Conservation (phyloP, 768 basidiomycete species). For the Tephrocybe sp. region DNA sequence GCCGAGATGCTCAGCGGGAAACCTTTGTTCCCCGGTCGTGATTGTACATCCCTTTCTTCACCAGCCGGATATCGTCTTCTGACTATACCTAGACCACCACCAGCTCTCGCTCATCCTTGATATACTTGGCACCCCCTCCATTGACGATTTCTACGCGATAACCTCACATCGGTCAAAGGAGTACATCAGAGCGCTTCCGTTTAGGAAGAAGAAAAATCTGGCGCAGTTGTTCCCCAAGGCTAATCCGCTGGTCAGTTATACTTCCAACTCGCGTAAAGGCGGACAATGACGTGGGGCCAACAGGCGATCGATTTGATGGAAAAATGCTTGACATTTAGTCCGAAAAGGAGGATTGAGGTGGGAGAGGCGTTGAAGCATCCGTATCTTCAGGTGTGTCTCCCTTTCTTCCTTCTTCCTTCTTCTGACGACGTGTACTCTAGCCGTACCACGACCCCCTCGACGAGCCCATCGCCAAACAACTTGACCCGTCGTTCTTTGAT, state of each 20-base stretch:
- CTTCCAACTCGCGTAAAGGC: no score
- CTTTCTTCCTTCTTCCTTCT: background rate
- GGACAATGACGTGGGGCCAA: no score
- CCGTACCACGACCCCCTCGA: slow-evolving; percentile 89
- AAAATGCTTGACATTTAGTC: slow-evolving; percentile 81
- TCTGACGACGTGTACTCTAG: slow-evolving; percentile 69
- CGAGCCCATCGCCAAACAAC: slow-evolving; percentile 77
- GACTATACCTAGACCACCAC: slow-evolving; percentile 97
- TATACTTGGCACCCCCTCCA: slow-evolving; percentile 86
- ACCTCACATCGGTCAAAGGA: slow-evolving; percentile 77
- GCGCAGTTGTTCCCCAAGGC: slow-evolving; percentile 71
- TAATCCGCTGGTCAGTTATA: slow-evolving; percentile 53
- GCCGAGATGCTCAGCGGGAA: slow-evolving; percentile 94
- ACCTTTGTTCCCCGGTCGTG: slow-evolving; percentile 93
- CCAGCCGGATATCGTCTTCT: slow-evolving; percentile 14
- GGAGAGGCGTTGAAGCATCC: slow-evolving; percentile 88
- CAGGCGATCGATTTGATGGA: slow-evolving; percentile 79
- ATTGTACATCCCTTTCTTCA: slow-evolving; percentile 54
- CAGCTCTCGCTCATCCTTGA: slow-evolving; percentile 92
- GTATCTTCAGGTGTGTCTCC: slow-evolving; percentile 41
- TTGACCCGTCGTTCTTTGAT: slow-evolving; percentile 80
- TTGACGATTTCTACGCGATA: slow-evolving; percentile 96
- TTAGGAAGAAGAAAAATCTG: slow-evolving; percentile 79
- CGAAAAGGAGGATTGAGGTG: slow-evolving; percentile 85
- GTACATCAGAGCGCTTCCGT: slow-evolving; percentile 87